Evolutionary conservation across 2,329 filamentous ascomycete species (phyloP), one percentile per base, ranked within the genome.

Genomic region (Arachnomyces sp.): DNA sequence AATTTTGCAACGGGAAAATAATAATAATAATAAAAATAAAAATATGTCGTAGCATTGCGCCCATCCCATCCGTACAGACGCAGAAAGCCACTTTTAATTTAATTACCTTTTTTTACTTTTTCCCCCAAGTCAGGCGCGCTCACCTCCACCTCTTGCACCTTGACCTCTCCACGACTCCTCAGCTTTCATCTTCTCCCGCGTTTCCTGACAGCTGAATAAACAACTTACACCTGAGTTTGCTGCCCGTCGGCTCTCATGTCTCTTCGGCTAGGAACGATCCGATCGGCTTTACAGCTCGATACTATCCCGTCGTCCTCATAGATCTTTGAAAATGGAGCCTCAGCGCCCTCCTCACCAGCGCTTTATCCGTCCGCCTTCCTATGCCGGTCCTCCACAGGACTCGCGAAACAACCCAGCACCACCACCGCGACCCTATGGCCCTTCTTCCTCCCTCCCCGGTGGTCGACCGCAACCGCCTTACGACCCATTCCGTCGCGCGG

Each of bases 341-440:
- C 53, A 47, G 18, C 54, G 50, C 28, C 54, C 55, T 5, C 44
- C 52, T 28, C 48, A 54, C 31, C 54, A 52, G 28, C 47, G 50
- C 45, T 59, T 58, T 37, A 50, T 55, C 12, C 59, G 59, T 36
- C 54, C 57, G 11, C 57, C 56, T 13, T 52, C 56, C 28, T 52
- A 61, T 33, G 52, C 54, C 30, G 44, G 44, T 31, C 21, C 21
- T 25, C 48, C 57, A n/a, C 56, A 54, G 40, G 55, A 59, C 39
- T 44, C 55, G 45, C 54, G 52, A 38, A 45, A 40, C 13, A 45
- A 40, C 13, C 13, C 49, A 15, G 49, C 44, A 13, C 31, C 58
- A 40, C 53, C 52, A 12, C 45, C 52, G 29, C 55, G 47, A 38
- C 44, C 48, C 14, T 52, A 50, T 44, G 45, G 39, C 12, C 32